Conservation (phyloP, 1,284 basidiomycete species). For the Rhodotorula mucilaginosa region DNA sequence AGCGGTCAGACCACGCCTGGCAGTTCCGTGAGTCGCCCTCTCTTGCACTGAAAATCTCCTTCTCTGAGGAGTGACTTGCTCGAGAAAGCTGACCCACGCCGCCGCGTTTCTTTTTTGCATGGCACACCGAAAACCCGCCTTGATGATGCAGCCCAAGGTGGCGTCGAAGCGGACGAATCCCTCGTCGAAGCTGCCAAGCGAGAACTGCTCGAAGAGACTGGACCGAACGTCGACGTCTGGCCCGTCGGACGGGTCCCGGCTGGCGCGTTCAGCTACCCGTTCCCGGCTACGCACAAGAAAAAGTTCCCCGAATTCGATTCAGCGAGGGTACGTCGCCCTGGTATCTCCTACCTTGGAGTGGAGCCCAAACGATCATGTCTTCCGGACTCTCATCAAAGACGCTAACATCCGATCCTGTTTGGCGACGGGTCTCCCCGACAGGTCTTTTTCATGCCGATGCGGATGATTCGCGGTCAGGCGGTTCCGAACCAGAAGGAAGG, state of each 20-base stretch:
- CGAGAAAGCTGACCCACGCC: background rate
- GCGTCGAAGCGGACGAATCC: conserved; percentile 61
- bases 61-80: background rate
- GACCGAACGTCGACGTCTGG: conserved; percentile 72
- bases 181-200: conserved; percentile 68
- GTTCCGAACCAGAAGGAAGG: conserved; percentile 55
- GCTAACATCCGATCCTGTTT: no score
- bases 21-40: conserved; percentile 58
- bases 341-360: no score
- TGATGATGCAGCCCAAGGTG: conserved; percentile 53
- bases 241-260: conserved; percentile 40
- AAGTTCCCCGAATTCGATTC: conserved; percentile 20
- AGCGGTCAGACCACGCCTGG: conserved; percentile 64
- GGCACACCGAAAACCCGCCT: no score
- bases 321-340: conserved; percentile 19
- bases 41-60: no score
- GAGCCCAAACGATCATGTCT: background rate
- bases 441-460: conserved; percentile 76
- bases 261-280: conserved; percentile 36
- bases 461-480: conserved; percentile 72
- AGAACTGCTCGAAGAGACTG: conserved; percentile 65
- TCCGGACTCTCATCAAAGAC: background rate
- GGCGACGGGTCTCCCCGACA: conserved; percentile 16
- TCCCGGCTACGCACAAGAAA: conserved; percentile 23
- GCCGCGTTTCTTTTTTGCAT: background rate